Evolutionary conservation across 2,329 filamentous ascomycete species (phyloP).

Genomic region (Gaeumannomyces tritici): DNA sequence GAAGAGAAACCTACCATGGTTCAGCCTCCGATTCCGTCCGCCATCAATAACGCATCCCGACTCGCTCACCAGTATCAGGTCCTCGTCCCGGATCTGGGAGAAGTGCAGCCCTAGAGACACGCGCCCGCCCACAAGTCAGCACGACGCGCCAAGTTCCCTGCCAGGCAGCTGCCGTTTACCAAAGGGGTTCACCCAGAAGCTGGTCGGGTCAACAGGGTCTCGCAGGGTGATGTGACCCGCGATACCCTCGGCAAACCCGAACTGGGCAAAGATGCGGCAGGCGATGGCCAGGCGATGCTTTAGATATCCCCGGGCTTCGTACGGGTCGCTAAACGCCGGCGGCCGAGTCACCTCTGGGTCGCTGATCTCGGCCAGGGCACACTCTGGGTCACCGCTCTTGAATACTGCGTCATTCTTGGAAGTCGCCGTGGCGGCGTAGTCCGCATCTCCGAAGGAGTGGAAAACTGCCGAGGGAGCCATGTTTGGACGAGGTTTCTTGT

Average conservation of each 20-base stretch:
- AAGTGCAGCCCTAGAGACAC: slow-evolving; percentile 4
- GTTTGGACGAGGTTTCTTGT: background rate
- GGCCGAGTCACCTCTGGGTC: slow-evolving; percentile 10
- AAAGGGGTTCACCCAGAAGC: slow-evolving; percentile 59
- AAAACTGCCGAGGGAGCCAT: background rate
- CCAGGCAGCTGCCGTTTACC: background rate
- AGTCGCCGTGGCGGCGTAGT: background rate
- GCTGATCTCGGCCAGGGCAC: slow-evolving; percentile 14
- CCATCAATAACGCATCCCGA: slow-evolving; percentile 54
- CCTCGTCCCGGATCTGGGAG: slow-evolving; percentile 7
- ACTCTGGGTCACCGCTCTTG: slow-evolving; percentile 5
- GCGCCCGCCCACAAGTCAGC: background rate
- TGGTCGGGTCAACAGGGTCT: slow-evolving; percentile 45
- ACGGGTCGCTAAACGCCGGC: slow-evolving; percentile 6
- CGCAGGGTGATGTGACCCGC: slow-evolving; percentile 55
- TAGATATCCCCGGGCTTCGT: slow-evolving; percentile 37
- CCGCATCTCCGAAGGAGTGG: background rate
- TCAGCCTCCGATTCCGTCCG: slow-evolving; percentile 29
- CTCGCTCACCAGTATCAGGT: slow-evolving; percentile 58
- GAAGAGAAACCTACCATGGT: slow-evolving; percentile 2
- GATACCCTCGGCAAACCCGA: slow-evolving; percentile 48
- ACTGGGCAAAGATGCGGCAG: slow-evolving; percentile 47
- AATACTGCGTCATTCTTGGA: background rate
- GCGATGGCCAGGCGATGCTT: slow-evolving; percentile 42
- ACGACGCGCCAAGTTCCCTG: background rate